Conservation (phyloP, 2,329 filamentous ascomycete genomes). For the Sclerotinia glacialis region DNA sequence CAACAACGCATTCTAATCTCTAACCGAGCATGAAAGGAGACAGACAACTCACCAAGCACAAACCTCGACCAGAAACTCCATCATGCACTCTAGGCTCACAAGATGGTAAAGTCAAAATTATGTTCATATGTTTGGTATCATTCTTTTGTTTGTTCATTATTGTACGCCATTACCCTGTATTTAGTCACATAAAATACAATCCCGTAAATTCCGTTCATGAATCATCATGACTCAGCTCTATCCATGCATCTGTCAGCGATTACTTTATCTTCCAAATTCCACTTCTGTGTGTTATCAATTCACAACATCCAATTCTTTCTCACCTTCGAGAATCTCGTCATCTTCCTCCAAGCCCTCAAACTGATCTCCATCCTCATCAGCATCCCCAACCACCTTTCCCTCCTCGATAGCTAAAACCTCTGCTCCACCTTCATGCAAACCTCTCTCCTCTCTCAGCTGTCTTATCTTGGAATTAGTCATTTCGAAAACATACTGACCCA, state of each 20-base stretch:
- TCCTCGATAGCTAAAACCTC: slow-evolving; percentile 3
- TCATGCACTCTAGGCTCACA: not conserved
- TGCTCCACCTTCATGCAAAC: slow-evolving; percentile 27
- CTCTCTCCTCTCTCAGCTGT: slow-evolving; percentile 37
- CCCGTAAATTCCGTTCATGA: not conserved
- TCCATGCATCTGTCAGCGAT: not conserved
- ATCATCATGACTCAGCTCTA: not conserved
- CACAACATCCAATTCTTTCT: slow-evolving; percentile 4
- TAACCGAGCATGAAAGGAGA: slow-evolving; percentile 8
- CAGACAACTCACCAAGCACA: not conserved
- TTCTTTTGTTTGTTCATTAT: slow-evolving; percentile 7
- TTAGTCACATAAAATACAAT: not conserved
- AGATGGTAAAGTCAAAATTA: not conserved
- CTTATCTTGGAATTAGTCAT: slow-evolving; percentile 66
- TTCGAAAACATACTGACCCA: slow-evolving; percentile 94
- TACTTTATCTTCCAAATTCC: not conserved
- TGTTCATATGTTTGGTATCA: slow-evolving; percentile 4
- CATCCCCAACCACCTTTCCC: slow-evolving; percentile 3
- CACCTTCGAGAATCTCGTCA: not conserved
- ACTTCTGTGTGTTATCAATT: slow-evolving; percentile 4
- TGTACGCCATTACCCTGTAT: not conserved
- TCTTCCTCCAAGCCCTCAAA: not conserved
- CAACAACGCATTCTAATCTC: not conserved
- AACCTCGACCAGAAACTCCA: not conserved
- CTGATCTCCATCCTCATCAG: not conserved